phyloP scores from a whole-genome alignment of 73 alveolate genomes.

The Paraurostyla sp. region DNA sequence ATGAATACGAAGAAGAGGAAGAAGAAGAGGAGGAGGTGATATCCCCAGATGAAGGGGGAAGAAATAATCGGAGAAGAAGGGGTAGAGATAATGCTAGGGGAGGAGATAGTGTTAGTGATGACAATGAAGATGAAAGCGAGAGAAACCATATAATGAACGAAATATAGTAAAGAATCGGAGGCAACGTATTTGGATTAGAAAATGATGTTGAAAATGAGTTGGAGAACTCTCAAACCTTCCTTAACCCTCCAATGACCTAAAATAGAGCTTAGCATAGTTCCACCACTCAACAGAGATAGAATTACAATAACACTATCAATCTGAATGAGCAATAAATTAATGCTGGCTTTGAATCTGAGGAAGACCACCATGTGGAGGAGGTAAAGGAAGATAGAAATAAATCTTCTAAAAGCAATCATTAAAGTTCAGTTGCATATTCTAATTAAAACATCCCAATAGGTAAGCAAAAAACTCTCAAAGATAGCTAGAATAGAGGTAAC shows the following conservation, averaged over 20 bases:
- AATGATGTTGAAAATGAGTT: neutral
- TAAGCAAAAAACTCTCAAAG: neutral
- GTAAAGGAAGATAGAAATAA: neutral
- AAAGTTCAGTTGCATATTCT: neutral
- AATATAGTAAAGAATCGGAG: neutral
- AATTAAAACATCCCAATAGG: neutral
- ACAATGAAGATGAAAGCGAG: neutral
- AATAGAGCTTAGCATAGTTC: neutral
- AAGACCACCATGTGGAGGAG: neutral
- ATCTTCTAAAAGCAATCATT: neutral
- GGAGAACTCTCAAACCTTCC: conserved; percentile 46
- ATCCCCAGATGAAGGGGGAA: neutral
- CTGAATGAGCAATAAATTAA: neutral
- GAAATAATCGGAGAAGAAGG: neutral
- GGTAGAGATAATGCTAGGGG: no score
- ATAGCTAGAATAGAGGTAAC: neutral
- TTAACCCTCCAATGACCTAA: neutral
- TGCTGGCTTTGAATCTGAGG: conserved; percentile 30
- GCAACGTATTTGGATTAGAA: neutral
- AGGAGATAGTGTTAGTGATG: neutral
- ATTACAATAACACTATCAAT: neutral
- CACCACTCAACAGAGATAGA: neutral
- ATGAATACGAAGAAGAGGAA: conserved; percentile 30
- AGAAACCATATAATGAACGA: neutral
- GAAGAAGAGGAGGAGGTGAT: conserved; percentile 15